phyloP scores from a whole-genome alignment of 495 filamentous ascomycete species.

The Penicillium argentinense region DNA sequence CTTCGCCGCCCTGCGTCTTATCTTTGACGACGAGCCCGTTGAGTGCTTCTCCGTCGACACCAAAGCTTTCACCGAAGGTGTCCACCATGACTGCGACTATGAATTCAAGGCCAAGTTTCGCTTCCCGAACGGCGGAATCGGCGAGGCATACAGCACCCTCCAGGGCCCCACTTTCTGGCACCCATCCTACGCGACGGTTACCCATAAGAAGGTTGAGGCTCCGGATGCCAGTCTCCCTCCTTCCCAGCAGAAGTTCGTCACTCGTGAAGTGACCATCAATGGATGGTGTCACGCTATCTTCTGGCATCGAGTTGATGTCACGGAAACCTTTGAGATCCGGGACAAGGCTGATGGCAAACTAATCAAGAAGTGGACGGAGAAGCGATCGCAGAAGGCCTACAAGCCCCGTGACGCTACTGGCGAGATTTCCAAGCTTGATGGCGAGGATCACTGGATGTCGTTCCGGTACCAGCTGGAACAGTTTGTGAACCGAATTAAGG shows the following conservation, averaged over 20 bases:
- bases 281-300: constrained; percentile 28
- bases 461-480: constrained; percentile 55
- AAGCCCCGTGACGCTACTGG: constrained; percentile 33
- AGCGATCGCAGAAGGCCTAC: constrained; percentile 43
- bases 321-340: constrained; percentile 38
- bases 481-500: constrained; percentile 52
- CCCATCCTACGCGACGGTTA: constrained; percentile 14
- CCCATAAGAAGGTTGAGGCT: constrained; percentile 23
- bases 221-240: constrained; percentile 20
- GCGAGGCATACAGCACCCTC: constrained; percentile 35
- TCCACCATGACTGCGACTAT: constrained; percentile 35
- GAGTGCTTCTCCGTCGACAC: constrained; percentile 38
- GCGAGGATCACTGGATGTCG: constrained; percentile 50
- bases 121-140: constrained; percentile 47
- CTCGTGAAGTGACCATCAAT: constrained; percentile 21
- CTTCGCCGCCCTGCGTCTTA: constrained; percentile 35
- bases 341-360: constrained; percentile 18
- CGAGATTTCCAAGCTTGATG: constrained; percentile 29
- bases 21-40: constrained; percentile 38
- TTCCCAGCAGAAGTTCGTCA: constrained; percentile 28
- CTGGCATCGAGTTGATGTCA: constrained; percentile 47
- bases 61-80: constrained; percentile 24
- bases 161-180: constrained; percentile 19
- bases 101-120: constrained; percentile 38
- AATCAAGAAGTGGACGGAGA: constrained; percentile 38